A percentile compares a stretch with the other conserved stretches of the same genome.
Evolutionary conservation across 768 basidiomycete species (phyloP).

Genomic region (Collybiopsis luxurians): DNA sequence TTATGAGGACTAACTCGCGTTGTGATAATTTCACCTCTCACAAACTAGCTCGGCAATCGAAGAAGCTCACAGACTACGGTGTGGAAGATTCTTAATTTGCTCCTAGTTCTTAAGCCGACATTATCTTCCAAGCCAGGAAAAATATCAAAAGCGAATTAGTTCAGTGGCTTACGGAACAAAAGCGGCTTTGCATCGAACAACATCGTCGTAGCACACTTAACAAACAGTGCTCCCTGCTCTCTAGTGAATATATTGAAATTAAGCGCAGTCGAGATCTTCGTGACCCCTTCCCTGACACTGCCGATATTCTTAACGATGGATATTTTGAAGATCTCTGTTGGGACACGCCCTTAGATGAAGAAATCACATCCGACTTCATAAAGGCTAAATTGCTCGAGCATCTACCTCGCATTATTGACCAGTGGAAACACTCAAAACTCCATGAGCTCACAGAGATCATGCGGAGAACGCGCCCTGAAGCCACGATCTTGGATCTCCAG

Average conservation of each 20-base stretch:
- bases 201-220: background rate
- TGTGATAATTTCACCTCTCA: background rate
- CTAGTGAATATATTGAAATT: background rate
- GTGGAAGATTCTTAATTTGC: background rate
- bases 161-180: background rate
- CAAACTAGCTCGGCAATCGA: background rate
- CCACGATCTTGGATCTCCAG: background rate
- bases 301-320: background rate
- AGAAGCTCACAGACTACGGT: background rate
- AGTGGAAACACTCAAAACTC: background rate
- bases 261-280: background rate
- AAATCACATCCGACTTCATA: background rate
- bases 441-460: background rate
- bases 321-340: background rate
- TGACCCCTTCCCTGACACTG: background rate
- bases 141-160: background rate
- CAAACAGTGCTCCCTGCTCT: background rate
- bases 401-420: background rate
- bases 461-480: background rate
- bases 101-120: no score
- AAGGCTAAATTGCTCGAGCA: background rate
- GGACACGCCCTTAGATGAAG: background rate
- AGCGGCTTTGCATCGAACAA: background rate
- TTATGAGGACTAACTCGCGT: background rate
- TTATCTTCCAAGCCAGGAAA: background rate